Evolutionary conservation across 257 asterid species (phyloP).

Genomic region (Solanum arcanum): DNA sequence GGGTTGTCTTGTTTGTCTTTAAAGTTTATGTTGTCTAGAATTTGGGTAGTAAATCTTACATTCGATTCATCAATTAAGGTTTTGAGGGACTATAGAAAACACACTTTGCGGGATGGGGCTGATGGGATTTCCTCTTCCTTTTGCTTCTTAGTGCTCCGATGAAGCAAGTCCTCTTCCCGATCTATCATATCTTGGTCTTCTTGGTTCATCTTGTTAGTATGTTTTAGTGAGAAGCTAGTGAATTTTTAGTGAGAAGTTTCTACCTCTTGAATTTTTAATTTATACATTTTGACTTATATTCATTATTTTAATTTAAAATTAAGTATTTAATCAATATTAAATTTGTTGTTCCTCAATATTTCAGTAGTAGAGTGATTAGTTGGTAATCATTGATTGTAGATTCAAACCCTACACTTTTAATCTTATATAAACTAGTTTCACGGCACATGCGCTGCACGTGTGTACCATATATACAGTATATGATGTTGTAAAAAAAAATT

Average conservation of each 20-base stretch:
- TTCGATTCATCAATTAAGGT: too few relatives aligned
- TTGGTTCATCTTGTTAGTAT: not conserved
- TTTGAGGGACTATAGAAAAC: not conserved
- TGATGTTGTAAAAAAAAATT: too few relatives aligned
- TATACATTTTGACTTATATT: not conserved
- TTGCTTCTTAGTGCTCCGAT: not conserved
- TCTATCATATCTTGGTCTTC: not conserved
- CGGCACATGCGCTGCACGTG: too few relatives aligned
- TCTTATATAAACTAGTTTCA: too few relatives aligned
- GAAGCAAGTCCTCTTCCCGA: not conserved
- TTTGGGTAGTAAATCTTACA: not conserved
- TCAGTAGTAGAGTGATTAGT: not conserved
- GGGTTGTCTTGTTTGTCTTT: not conserved
- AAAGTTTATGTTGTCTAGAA: not conserved
- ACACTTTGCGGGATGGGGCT: not conserved
- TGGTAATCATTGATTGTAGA: not conserved
- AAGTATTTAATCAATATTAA: not conserved
- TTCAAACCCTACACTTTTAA: not conserved
- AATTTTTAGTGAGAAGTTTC: not conserved
- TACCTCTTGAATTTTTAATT: too few relatives aligned
- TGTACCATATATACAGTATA: too few relatives aligned
- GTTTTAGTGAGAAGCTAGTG: not conserved
- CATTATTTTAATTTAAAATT: too few relatives aligned
- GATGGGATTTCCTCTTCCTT: not conserved
- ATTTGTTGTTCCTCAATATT: not conserved